A percentile compares a stretch with the other conserved stretches of the same genome.
Conservation (phyloP, 495 filamentous ascomycete species). For the Penicillium alfredii region DNA sequence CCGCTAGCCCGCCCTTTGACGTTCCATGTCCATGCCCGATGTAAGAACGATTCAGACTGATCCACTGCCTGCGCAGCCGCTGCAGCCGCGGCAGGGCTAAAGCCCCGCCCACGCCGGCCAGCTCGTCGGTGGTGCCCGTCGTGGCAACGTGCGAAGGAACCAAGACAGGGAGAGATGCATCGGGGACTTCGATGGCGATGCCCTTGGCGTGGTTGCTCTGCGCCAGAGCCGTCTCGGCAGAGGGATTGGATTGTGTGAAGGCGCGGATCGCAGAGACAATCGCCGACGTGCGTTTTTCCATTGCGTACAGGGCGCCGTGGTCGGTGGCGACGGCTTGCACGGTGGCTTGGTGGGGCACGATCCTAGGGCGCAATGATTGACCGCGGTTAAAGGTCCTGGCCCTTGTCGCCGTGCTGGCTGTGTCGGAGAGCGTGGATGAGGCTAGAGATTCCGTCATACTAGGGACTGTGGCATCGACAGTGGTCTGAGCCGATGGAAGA, state of each 20-base stretch:
- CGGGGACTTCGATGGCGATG: slow-evolving; percentile 38
- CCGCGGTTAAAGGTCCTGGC: slow-evolving; percentile 13
- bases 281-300: slow-evolving; percentile 80
- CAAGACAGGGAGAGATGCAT: slow-evolving; percentile 31
- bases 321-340: slow-evolving; percentile 60
- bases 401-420: slow-evolving; percentile 28
- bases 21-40: slow-evolving; percentile 27
- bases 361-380: slow-evolving; percentile 26
- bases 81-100: slow-evolving; percentile 73
- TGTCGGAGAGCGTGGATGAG: slow-evolving; percentile 26
- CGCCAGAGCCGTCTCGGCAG: slow-evolving; percentile 45
- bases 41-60: slow-evolving; percentile 61
- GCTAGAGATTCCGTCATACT: slow-evolving; percentile 8
- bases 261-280: slow-evolving; percentile 69
- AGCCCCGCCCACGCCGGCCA: slow-evolving; percentile 43
- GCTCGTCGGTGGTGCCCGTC: slow-evolving; percentile 36
- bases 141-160: slow-evolving; percentile 49
- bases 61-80: slow-evolving; percentile 78
- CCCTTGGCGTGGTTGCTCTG: slow-evolving; percentile 26
- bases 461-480: slow-evolving; percentile 14
- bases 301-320: slow-evolving; percentile 74
- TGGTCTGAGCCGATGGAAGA: slow-evolving; percentile 22
- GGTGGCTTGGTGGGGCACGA: slow-evolving; percentile 77
- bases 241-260: slow-evolving; percentile 41
- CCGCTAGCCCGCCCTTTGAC: slow-evolving; percentile 22